phyloP scores from a whole-genome alignment of 1,139 yeast species.

The Candida pseudoviswanathii region DNA sequence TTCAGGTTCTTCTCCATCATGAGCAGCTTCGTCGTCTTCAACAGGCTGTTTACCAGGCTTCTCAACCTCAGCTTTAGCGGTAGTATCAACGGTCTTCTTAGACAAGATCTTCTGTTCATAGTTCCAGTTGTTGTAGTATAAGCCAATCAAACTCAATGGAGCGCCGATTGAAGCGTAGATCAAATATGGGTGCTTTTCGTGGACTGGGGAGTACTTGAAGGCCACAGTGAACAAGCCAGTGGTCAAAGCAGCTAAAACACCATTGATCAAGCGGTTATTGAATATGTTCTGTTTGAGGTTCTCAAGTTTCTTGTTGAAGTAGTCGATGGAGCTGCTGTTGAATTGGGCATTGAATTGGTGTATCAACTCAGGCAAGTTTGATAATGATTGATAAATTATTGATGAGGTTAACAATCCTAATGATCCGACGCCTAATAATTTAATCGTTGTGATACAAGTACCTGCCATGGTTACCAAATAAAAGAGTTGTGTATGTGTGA shows the following conservation, averaged over 20 bases:
- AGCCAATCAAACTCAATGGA: conserved; percentile 35
- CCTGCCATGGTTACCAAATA: conserved; percentile 32
- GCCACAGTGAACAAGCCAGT: conserved; percentile 45
- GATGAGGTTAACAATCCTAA: conserved; percentile 52
- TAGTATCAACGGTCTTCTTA: conserved; percentile 13
- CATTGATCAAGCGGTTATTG: conserved; percentile 31
- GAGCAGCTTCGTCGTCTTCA: conserved; percentile 1
- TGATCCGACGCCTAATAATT: conserved; percentile 54
- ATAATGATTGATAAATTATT: conserved; percentile 38
- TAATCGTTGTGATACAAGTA: conserved; percentile 52
- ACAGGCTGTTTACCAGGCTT: background rate
- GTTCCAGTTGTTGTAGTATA: conserved; percentile 22
- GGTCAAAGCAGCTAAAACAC: conserved; percentile 39
- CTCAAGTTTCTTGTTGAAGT: conserved; percentile 8
- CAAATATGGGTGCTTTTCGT: conserved; percentile 58
- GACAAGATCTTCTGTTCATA: conserved; percentile 21
- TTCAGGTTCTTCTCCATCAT: conserved; percentile 17
- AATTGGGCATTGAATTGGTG: conserved; percentile 24
- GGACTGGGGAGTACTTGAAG: conserved; percentile 40
- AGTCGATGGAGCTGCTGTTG: conserved; percentile 7
- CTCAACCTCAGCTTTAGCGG: background rate
- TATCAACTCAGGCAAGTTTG: conserved; percentile 39
- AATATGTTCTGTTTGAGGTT: conserved; percentile 23
- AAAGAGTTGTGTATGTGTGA: background rate
- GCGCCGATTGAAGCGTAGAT: conserved; percentile 56